Percentiles rank a stretch among this genome's conserved stretches.
These are phyloP conservation scores for Brassica juncea DNA, from an alignment of 345 rosid species.

Conservation along the genomic window DNA sequence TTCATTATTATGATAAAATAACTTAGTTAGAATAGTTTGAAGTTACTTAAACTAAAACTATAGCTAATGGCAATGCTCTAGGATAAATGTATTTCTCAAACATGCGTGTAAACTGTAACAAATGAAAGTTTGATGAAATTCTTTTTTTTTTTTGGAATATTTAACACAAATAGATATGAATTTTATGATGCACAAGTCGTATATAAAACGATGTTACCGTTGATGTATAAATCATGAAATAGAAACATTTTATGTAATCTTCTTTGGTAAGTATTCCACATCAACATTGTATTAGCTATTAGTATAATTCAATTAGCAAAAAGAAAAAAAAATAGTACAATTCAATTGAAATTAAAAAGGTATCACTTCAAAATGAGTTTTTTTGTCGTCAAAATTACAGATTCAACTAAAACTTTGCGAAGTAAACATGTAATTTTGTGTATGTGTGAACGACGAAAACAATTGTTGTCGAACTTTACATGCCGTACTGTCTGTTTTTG, in stretches of 20 bases:
- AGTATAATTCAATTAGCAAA: not conserved
- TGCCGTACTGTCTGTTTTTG: too few relatives aligned
- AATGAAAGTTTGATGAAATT: not conserved
- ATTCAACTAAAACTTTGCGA: too few relatives aligned
- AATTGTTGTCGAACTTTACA: too few relatives aligned
- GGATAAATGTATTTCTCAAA: not conserved
- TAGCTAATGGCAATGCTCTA: not conserved
- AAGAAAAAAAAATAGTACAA: not conserved
- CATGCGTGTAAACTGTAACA: not conserved
- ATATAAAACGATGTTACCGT: not conserved
- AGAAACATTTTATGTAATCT: not conserved
- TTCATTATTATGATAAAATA: not conserved
- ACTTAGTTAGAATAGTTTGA: not conserved
- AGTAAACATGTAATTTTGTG: too few relatives aligned
- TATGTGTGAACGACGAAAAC: too few relatives aligned
- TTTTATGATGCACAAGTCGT: not conserved
- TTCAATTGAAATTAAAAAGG: not conserved
- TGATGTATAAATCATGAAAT: not conserved
- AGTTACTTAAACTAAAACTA: not conserved
- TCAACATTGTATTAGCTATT: conserved; percentile 14
- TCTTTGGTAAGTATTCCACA: conserved; percentile 27
- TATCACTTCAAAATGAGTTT: conserved; percentile 11
- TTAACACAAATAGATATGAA: not conserved
- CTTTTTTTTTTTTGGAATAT: not conserved
- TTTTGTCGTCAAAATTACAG: too few relatives aligned